Conservation (phyloP, 768 basidiomycete species). For the Boletellus ananiceps region DNA sequence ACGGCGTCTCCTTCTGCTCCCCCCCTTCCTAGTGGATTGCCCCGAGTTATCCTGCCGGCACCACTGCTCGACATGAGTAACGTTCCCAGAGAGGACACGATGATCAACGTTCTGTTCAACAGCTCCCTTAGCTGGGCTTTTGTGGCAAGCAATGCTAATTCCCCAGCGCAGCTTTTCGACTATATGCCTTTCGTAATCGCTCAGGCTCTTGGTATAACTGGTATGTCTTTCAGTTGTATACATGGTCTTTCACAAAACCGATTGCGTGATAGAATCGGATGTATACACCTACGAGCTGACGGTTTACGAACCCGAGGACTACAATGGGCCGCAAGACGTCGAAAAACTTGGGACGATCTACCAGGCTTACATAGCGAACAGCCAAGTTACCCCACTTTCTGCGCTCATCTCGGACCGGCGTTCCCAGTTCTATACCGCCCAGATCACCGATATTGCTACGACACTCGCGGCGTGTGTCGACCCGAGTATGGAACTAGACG, state of each 20-base stretch:
- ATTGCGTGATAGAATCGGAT: constrained; percentile 27
- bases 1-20: constrained; percentile 24
- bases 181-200: constrained; percentile 54
- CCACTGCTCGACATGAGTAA: constrained; percentile 20
- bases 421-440: constrained; percentile 63
- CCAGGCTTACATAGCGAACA: constrained; percentile 61
- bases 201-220: constrained; percentile 39
- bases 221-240: constrained; percentile 28
- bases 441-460: constrained; percentile 40
- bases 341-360: constrained; percentile 60
- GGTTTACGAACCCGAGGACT: constrained; percentile 62
- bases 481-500: constrained; percentile 55
- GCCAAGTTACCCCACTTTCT: constrained; percentile 55
- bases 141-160: constrained; percentile 52
- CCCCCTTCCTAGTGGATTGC: constrained; percentile 55
- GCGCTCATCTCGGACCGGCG: constrained; percentile 55
- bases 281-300: constrained; percentile 55
- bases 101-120: constrained; percentile 67
- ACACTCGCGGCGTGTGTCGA: constrained; percentile 67
- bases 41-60: constrained; percentile 54
- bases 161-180: constrained; percentile 74
- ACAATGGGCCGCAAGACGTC: constrained; percentile 45
- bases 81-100: constrained; percentile 36
- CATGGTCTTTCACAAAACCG: constrained; percentile 19
- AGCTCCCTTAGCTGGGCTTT: constrained; percentile 61